These are phyloP conservation scores for Alternaria tenuissima DNA, from an alignment of 2,329 filamentous ascomycete species.

Conservation along the genomic window DNA sequence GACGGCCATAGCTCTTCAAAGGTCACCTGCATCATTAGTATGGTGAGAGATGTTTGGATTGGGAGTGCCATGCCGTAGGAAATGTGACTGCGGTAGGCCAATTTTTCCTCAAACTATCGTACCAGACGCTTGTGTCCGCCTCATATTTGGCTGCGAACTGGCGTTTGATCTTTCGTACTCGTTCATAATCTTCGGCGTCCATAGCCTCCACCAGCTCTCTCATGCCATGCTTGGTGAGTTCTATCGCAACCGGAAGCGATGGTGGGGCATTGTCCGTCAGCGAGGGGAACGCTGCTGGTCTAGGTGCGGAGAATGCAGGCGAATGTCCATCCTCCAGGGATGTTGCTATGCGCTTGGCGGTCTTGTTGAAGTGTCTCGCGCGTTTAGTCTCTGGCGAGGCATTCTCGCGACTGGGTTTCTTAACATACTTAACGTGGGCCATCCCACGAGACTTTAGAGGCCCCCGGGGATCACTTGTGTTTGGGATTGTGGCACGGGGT, in stretches of 20 bases:
- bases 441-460: slow-evolving; percentile 5
- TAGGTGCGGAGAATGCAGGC: neutral
- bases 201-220: slow-evolving; percentile 10
- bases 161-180: slow-evolving; percentile 2
- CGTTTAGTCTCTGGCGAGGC: neutral
- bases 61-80: slow-evolving; percentile 3
- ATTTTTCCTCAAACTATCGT: slow-evolving; percentile 12
- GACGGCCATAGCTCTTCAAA: slow-evolving; percentile 27
- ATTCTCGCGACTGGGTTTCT: neutral
- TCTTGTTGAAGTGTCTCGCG: neutral
- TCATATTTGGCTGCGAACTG: slow-evolving; percentile 16
- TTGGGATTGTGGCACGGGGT: neutral
- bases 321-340: neutral
- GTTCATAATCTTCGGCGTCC: neutral
- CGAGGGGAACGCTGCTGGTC: slow-evolving; percentile 18
- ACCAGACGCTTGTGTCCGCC: slow-evolving; percentile 13
- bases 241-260: neutral
- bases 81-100: slow-evolving; percentile 2
- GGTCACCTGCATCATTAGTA: slow-evolving; percentile 14
- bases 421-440: slow-evolving; percentile 12
- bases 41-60: neutral
- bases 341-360: neutral
- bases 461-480: neutral
- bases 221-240: slow-evolving; percentile 2
- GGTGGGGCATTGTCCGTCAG: neutral